Percentiles rank a stretch among this genome's conserved stretches.
Evolutionary conservation across 202 grass and related monocot species (phyloP).

Genomic region (Digitaria exilis): DNA sequence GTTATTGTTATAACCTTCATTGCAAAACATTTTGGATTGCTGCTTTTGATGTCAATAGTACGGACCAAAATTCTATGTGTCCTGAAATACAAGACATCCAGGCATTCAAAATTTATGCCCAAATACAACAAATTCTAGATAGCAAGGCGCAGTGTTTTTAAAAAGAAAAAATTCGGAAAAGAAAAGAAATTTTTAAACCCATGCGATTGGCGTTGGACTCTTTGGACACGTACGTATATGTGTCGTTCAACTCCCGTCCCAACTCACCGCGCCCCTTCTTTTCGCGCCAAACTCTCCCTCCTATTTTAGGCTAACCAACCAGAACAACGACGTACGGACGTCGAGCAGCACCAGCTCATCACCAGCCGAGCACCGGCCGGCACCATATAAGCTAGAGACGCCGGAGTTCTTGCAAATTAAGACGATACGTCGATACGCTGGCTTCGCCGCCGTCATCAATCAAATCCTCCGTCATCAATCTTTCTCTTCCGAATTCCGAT

Average conservation of each 20-base stretch:
- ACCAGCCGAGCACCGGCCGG: not conserved
- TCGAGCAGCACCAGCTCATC: not conserved
- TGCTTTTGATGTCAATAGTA: too few relatives aligned
- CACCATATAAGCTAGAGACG: not conserved
- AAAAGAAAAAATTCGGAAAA: not conserved
- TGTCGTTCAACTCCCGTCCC: slow-evolving; percentile 27
- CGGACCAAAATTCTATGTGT: too few relatives aligned
- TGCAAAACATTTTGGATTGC: too few relatives aligned
- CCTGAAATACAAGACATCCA: too few relatives aligned
- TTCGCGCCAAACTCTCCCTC: slow-evolving; percentile 23
- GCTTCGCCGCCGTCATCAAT: not conserved
- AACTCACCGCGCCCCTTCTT: not conserved
- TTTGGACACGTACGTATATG: not conserved
- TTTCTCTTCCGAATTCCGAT: too few relatives aligned
- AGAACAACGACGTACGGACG: slow-evolving; percentile 33
- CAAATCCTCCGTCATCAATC: not conserved
- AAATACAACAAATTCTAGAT: too few relatives aligned
- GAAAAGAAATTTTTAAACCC: not conserved
- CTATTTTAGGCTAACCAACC: slow-evolving; percentile 23
- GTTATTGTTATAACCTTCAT: too few relatives aligned
- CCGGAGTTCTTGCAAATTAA: not conserved
- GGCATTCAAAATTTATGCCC: too few relatives aligned
- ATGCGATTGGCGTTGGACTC: slow-evolving; percentile 10
- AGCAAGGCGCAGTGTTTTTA: too few relatives aligned
- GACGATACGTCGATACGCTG: not conserved